Evolutionary conservation across 768 basidiomycete species (phyloP).

Genomic region (Lactifluus pinguis): DNA sequence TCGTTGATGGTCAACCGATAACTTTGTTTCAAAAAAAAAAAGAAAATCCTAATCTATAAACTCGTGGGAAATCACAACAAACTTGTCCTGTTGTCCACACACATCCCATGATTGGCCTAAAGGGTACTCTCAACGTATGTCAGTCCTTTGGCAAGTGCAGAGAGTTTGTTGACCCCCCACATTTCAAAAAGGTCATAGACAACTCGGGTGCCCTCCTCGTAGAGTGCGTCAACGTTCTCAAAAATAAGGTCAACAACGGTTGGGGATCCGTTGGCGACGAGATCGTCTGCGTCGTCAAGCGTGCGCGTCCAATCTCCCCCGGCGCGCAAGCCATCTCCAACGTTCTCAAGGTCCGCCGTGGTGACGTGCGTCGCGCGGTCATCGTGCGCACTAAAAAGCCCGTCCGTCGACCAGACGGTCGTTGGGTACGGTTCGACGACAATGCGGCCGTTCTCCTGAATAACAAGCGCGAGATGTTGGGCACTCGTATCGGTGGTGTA

Average conservation of each 20-base stretch:
- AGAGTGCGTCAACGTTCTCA: constrained; percentile 94
- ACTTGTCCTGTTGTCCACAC: no score
- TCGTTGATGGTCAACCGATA: constrained; percentile 16
- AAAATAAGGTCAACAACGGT: constrained; percentile 92
- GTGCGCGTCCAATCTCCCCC: constrained; percentile 72
- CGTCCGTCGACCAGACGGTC: constrained; percentile 80
- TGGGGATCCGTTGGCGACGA: constrained; percentile 92
- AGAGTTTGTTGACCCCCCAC: no score
- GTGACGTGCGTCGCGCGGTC: constrained; percentile 92
- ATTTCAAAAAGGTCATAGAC: constrained; percentile 67
- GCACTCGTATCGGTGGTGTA: constrained; percentile 88
- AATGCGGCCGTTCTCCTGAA: constrained; percentile 92
- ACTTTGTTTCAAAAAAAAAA: background rate
- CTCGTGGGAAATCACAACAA: constrained; percentile 9
- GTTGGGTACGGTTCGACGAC: constrained; percentile 87
- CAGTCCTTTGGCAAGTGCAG: background rate
- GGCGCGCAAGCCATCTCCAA: constrained; percentile 59
- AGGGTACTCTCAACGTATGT: constrained; percentile 78
- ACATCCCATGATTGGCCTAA: constrained; percentile 82
- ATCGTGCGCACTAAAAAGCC: constrained; percentile 90
- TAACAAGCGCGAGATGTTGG: constrained; percentile 93
- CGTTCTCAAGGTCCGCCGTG: constrained; percentile 83
- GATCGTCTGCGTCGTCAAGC: constrained; percentile 91
- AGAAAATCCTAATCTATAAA: no score
- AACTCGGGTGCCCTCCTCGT: constrained; percentile 92